Conservation (phyloP, 225 moss, liverwort and hornwort genomes). For the Lunularia cruciata region DNA sequence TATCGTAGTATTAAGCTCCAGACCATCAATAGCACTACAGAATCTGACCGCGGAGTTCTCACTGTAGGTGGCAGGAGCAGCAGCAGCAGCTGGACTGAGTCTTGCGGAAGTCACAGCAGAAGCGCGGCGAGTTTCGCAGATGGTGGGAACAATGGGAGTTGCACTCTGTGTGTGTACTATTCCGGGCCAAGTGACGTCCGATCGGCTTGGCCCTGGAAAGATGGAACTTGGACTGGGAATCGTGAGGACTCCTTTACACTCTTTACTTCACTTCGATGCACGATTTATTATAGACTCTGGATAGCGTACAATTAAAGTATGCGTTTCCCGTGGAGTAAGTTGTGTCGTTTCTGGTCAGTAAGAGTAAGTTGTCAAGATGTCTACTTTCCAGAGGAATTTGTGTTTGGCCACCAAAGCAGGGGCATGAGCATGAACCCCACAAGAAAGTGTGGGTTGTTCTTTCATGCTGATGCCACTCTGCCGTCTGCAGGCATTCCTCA, state of each 20-base stretch:
- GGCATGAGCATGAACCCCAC: conserved; percentile 20
- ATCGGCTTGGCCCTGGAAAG: conserved; percentile 84
- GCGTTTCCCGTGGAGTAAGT: no score
- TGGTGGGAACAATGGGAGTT: conserved; percentile 98
- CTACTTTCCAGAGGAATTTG: no score
- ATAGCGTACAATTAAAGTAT: no score
- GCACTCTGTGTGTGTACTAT: conserved; percentile 85
- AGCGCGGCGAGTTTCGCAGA: conserved; percentile 76
- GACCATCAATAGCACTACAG: no score
- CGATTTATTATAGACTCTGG: no score
- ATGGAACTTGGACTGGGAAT: conserved; percentile 99
- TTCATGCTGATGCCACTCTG: conserved; percentile 35
- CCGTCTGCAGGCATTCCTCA: conserved; percentile 27
- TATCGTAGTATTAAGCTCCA: no score
- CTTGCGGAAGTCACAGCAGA: conserved; percentile 81
- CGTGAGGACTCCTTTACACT: conserved; percentile 44
- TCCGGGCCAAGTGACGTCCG: conserved; percentile 83
- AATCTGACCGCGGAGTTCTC: no score
- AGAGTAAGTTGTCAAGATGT: no score
- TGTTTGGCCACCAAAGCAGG: background rate
- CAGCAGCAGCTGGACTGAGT: conserved; percentile 70
- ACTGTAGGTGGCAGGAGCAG: conserved; percentile 93
- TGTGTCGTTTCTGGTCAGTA: no score
- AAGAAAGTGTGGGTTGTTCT: conserved; percentile 20
- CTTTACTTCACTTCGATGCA: no score